Evolutionary conservation across 768 basidiomycete genomes (phyloP).

Genomic region (Boletus speciosus): DNA sequence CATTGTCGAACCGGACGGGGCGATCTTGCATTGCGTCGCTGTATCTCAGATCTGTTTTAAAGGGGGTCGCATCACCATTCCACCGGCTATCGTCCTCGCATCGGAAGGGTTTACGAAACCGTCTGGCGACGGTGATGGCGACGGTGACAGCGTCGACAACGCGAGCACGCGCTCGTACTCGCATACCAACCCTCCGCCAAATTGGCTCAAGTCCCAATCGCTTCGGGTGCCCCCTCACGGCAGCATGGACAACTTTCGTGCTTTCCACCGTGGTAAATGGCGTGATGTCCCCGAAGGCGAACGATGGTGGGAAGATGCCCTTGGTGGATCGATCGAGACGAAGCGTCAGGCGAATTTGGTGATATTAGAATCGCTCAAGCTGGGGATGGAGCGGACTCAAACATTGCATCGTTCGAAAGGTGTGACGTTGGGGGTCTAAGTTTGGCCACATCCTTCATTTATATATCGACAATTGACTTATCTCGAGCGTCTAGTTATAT

Average conservation of each 20-base stretch:
- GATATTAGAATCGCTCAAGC: slow-evolving; percentile 19
- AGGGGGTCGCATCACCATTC: slow-evolving; percentile 66
- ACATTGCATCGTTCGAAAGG: slow-evolving; percentile 5
- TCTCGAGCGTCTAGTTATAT: no score
- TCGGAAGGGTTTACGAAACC: slow-evolving; percentile 50
- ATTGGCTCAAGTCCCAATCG: slow-evolving; percentile 24
- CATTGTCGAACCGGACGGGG: slow-evolving; percentile 43
- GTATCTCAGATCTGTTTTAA: slow-evolving; percentile 70
- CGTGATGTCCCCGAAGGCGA: slow-evolving; percentile 51
- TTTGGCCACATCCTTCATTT: no score
- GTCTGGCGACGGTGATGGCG: background rate
- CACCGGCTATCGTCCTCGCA: slow-evolving; percentile 60
- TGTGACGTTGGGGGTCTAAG: background rate
- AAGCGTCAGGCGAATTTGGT: slow-evolving; percentile 26
- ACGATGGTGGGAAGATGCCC: slow-evolving; percentile 68
- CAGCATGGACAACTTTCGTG: slow-evolving; percentile 22
- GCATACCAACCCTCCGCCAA: slow-evolving; percentile 24
- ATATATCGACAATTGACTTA: no score
- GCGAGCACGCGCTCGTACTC: slow-evolving; percentile 32
- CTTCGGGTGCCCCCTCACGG: slow-evolving; percentile 24
- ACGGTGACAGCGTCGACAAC: background rate
- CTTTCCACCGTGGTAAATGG: slow-evolving; percentile 60
- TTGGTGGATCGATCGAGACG: slow-evolving; percentile 47
- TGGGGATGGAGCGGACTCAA: slow-evolving; percentile 21
- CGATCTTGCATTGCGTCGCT: slow-evolving; percentile 57